Conservation (phyloP, 371 early-diverging fungal genomes). For the Mucor saturninus region DNA sequence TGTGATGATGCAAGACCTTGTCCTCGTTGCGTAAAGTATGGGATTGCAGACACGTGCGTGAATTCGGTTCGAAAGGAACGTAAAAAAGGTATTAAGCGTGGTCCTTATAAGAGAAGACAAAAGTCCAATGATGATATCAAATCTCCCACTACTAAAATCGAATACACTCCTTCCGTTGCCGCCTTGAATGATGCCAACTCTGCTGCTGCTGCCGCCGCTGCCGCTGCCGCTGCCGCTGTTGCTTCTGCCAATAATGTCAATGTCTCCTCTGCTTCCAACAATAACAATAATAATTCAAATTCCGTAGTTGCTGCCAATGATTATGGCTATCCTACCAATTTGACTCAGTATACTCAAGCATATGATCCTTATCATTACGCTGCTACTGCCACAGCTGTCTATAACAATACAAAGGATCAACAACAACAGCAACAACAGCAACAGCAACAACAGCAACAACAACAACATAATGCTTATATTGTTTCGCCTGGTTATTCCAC, state of each 20-base stretch:
- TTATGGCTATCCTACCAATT: slow-evolving; percentile 22
- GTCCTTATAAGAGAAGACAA: slow-evolving; percentile 78
- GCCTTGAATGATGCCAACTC: not conserved
- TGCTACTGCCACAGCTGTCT: slow-evolving; percentile 3
- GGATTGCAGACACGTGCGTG: slow-evolving; percentile 74
- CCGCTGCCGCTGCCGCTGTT: not conserved
- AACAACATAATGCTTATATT: slow-evolving; percentile 9
- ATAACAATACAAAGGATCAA: slow-evolving; percentile 9
- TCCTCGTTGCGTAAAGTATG: slow-evolving; percentile 80
- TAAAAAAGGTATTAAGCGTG: slow-evolving; percentile 83
- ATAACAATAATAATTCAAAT: too few species aligned
- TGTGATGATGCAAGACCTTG: slow-evolving; percentile 91
- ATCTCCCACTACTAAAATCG: not conserved
- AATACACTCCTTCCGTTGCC: not conserved
- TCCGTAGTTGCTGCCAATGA: not conserved
- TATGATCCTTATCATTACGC: slow-evolving; percentile 13
- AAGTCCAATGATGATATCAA: slow-evolving; percentile 14
- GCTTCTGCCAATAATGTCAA: not conserved
- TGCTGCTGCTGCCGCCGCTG: not conserved
- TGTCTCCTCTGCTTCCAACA: too few species aligned
- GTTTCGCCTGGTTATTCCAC: slow-evolving; percentile 36
- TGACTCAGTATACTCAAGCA: slow-evolving; percentile 15
- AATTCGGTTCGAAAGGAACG: slow-evolving; percentile 86
- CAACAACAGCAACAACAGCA: not conserved
- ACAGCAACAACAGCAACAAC: not conserved